Conservation (phyloP, 1,139 yeast genomes). For the Blastobotrys proliferans region DNA sequence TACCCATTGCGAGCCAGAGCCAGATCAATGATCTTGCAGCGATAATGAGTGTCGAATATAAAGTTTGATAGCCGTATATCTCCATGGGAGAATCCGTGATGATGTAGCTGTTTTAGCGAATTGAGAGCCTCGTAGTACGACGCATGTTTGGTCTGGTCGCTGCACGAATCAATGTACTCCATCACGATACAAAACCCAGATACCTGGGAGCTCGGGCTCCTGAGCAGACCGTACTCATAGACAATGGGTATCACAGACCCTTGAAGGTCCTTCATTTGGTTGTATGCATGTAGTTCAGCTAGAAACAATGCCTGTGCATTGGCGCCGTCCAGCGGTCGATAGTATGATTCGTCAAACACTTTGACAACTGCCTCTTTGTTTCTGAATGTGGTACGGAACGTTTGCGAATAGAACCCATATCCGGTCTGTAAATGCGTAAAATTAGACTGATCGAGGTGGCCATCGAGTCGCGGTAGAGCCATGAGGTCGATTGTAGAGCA, state of each 20-base stretch:
- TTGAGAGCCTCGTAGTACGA: background rate
- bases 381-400: background rate
- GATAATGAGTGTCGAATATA: background rate
- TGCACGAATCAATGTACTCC: constrained; percentile 2
- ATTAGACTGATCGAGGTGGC: background rate
- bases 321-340: background rate
- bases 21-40: constrained; percentile 6
- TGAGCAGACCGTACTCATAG: constrained; percentile 2
- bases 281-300: constrained; percentile 4
- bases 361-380: constrained; percentile 5
- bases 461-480: too few relatives aligned
- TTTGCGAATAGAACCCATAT: constrained; percentile 5
- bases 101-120: constrained; percentile 7
- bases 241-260: constrained; percentile 7
- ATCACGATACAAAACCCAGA: constrained; percentile 3
- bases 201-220: background rate
- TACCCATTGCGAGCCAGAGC: too few relatives aligned
- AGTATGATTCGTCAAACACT: constrained; percentile 6
- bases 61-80: constrained; percentile 3
- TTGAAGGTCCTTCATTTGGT: constrained; percentile 4
- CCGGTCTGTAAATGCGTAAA: constrained; percentile 2
- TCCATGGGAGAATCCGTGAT: constrained; percentile 5
- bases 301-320: constrained; percentile 1
- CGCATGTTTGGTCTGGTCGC: background rate
- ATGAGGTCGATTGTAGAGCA: background rate